Evolutionary conservation across 2,329 filamentous ascomycete genomes (phyloP).

Genomic region (Colletotrichum musae): DNA sequence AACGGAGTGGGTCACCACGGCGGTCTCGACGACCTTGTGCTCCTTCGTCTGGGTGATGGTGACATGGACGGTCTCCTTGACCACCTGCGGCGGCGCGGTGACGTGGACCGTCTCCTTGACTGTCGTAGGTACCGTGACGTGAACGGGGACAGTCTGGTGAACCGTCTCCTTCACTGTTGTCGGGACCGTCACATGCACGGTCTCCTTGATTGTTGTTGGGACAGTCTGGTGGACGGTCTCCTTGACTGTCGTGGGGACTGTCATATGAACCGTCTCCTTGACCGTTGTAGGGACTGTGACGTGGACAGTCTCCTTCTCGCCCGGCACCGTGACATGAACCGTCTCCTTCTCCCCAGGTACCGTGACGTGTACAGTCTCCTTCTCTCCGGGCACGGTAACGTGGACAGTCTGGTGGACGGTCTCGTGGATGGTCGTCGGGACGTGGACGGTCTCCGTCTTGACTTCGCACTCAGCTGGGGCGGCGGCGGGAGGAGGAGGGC

Average conservation of each 20-base stretch:
- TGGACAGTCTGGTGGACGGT: constrained; percentile 24
- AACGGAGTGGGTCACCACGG: constrained; percentile 19
- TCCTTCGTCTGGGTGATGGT: constrained; percentile 24
- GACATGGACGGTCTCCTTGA: constrained; percentile 18
- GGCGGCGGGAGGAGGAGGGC: constrained; percentile 12
- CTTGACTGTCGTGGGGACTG: constrained; percentile 22
- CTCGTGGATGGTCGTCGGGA: constrained; percentile 34
- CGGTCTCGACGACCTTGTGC: constrained; percentile 27
- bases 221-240: constrained; percentile 25
- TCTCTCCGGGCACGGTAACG: constrained; percentile 25
- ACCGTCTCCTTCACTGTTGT: constrained; percentile 20
- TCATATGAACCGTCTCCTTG: constrained; percentile 32
- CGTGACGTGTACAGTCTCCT: constrained; percentile 32
- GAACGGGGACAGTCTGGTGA: constrained; percentile 25
- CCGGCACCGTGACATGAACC: constrained; percentile 24
- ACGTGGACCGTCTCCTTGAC: constrained; percentile 37
- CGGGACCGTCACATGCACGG: constrained; percentile 23
- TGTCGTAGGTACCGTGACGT: constrained; percentile 22
- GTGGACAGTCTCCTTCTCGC: constrained; percentile 22
- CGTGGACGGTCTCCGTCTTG: constrained; percentile 37
- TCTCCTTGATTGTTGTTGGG: constrained; percentile 23
- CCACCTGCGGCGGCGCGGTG: constrained; percentile 7
- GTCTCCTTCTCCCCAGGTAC: constrained; percentile 20
- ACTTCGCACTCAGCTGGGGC: constrained; percentile 27
- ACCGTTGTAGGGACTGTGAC: constrained; percentile 12